Evolutionary conservation across 345 rosid species (phyloP), one percentile per base, ranked within the genome.

Genomic region (Angophora floribunda): DNA sequence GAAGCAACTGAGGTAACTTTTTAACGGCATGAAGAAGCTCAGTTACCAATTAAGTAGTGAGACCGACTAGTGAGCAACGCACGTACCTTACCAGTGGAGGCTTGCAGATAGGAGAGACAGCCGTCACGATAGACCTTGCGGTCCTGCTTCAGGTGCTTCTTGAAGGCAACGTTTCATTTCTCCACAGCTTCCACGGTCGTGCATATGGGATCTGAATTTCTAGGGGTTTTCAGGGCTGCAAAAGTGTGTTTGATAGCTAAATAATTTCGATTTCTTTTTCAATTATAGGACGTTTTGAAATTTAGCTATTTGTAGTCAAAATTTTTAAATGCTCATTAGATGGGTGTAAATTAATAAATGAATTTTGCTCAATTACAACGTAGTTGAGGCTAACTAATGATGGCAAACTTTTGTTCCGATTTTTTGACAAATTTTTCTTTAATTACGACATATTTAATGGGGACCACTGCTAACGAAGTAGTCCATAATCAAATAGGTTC

Each of bases 81-180:
- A 86, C 14, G 7, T 75, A 95, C 97, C 95, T 96, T 95, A 91
- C 87, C 89, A 67, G 91, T 88, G 86, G 94, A 50, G 91, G 90
- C 28, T 45, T 91, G 91, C 7, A 57, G n/a, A 52, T 19, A 16
- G 3, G 28, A 6, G 65, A 4, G n/a, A 26, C 3, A 26, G 65
- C 14, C 13, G 6, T 26, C 15, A 12, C 13, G 7, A 59, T 26
- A 10, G 15, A 51, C 52, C 52, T 51, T 51, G 1, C 17, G 52
- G 52, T 51, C 52, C 1, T 51, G 17, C 17, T 14, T 51, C 52
- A 59, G 14, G 67, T 26, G 67, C 67, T 59, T 28, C 1, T 5
- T 1, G 61, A 55, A 55, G 61, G 61, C 6, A 5, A 55, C 6
- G 0, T 9, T 7, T 28, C 61, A 22, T 22, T 55, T 55, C 61